phyloP scores from a whole-genome alignment of 805 yeast species.

The Geotrichum ghanense region DNA sequence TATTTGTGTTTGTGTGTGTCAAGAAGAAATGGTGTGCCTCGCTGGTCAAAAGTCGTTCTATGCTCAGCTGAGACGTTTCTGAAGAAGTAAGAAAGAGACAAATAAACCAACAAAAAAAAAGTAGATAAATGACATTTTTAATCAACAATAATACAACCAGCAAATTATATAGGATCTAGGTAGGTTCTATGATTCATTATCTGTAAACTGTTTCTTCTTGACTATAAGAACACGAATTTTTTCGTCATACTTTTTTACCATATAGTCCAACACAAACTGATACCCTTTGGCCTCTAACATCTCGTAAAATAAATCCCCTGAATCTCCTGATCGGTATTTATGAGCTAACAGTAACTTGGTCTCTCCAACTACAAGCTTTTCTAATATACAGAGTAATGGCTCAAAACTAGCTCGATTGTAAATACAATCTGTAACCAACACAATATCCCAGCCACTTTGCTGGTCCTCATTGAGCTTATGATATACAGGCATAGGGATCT shows the following conservation, averaged over 20 bases:
- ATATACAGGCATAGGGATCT: not conserved
- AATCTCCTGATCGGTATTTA: constrained; percentile 20
- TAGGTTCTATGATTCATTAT: too few species aligned
- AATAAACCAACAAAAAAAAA: too few species aligned
- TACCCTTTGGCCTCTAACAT: constrained; percentile 3
- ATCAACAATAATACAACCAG: too few species aligned
- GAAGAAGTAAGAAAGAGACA: too few species aligned
- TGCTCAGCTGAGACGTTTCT: too few species aligned
- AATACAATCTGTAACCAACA: constrained; percentile 32
- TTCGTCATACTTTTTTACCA: not conserved
- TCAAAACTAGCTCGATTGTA: constrained; percentile 32
- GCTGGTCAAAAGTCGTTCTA: too few species aligned
- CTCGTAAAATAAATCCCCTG: constrained; percentile 13
- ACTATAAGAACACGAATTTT: not conserved
- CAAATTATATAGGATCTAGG: too few species aligned
- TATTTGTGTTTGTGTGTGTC: too few species aligned
- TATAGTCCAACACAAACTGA: not conserved
- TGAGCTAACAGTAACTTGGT: constrained; percentile 23
- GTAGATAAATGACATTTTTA: too few species aligned
- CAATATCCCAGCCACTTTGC: constrained; percentile 26
- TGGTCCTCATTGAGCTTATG: constrained; percentile 16
- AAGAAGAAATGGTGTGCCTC: too few species aligned
- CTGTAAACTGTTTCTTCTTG: not conserved
- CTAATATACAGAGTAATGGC: constrained; percentile 24
- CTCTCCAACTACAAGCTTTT: constrained; percentile 4